Percentiles rank a stretch among this genome's conserved stretches.
Evolutionary conservation across 2,329 filamentous ascomycete species (phyloP).

Genomic region (Colletotrichum sp.): DNA sequence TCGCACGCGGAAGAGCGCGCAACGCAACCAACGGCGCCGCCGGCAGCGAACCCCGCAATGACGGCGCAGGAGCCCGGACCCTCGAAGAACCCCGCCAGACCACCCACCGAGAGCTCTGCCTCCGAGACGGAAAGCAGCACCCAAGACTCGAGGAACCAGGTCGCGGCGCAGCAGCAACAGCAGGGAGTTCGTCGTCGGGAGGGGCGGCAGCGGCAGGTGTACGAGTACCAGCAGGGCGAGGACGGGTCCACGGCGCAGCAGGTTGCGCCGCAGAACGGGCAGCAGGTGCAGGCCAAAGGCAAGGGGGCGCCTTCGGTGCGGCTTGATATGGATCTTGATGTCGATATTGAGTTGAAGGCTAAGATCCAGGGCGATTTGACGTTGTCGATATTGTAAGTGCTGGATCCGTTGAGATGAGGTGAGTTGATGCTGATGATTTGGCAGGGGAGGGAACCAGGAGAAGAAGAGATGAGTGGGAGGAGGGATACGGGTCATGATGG

Average conservation of each 20-base stretch:
- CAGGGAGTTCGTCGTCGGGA: background rate
- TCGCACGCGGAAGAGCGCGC: background rate
- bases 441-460: background rate
- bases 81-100: background rate
- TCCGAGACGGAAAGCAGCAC: background rate
- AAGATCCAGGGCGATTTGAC: conserved; percentile 14
- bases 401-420: background rate
- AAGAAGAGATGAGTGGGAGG: background rate
- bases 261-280: background rate
- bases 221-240: background rate
- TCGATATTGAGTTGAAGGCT: conserved; percentile 18
- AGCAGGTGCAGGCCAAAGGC: background rate
- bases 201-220: background rate
- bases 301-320: conserved; percentile 7
- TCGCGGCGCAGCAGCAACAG: background rate
- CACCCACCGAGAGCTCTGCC: background rate
- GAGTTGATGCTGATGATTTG: background rate
- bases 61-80: background rate
- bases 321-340: conserved; percentile 18
- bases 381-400: conserved; percentile 5
- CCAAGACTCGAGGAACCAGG: background rate
- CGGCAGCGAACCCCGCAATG: background rate
- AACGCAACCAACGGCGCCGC: background rate
- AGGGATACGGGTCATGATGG: background rate
- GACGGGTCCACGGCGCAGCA: background rate